phyloP scores from a whole-genome alignment of 108 stramenopile genomes.

The Nitzschia palea region DNA sequence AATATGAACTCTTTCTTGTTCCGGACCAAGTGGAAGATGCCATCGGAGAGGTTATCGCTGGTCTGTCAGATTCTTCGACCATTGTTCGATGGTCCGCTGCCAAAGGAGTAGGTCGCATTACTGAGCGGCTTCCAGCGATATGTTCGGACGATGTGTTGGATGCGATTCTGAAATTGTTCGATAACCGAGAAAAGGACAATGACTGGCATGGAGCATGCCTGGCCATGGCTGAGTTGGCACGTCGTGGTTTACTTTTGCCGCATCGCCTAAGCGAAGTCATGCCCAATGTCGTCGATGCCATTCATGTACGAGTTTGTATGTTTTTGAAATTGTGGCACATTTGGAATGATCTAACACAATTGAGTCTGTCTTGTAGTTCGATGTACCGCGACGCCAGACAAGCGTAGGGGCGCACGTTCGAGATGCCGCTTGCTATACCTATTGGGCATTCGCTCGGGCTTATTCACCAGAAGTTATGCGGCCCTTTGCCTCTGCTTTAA shows the following conservation, averaged over 20 bases:
- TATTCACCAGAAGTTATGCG: slow-evolving; percentile 83
- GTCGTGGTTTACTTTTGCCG: slow-evolving; percentile 95
- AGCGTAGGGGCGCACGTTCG: slow-evolving; percentile 96
- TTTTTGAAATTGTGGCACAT: too few relatives aligned
- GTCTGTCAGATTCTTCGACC: slow-evolving; percentile 85
- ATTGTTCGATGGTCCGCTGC: slow-evolving; percentile 98
- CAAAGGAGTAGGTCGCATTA: slow-evolving; percentile 95
- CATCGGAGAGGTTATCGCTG: slow-evolving; percentile 84
- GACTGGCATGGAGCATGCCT: slow-evolving; percentile 98
- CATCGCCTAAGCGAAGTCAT: slow-evolving; percentile 77
- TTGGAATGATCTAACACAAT: too few relatives aligned
- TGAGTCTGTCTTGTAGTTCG: slow-evolving; percentile 64
- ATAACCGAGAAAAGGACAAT: slow-evolving; percentile 77
- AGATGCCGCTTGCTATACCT: slow-evolving; percentile 98
- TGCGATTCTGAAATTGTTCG: slow-evolving; percentile 77
- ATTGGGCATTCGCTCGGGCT: slow-evolving; percentile 98
- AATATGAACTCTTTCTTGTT: slow-evolving; percentile 57
- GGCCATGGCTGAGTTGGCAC: slow-evolving; percentile 93
- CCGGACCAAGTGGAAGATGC: slow-evolving; percentile 96
- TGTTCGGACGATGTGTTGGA: slow-evolving; percentile 97
- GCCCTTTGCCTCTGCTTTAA: slow-evolving; percentile 70
- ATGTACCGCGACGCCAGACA: slow-evolving; percentile 84
- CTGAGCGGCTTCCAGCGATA: slow-evolving; percentile 85
- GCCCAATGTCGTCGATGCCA: slow-evolving; percentile 81
- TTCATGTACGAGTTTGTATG: slow-evolving; percentile 34